Evolutionary conservation across 805 yeast genomes (phyloP), one percentile per base, ranked within the genome.

Genomic region (Nakazawaea sp.): DNA sequence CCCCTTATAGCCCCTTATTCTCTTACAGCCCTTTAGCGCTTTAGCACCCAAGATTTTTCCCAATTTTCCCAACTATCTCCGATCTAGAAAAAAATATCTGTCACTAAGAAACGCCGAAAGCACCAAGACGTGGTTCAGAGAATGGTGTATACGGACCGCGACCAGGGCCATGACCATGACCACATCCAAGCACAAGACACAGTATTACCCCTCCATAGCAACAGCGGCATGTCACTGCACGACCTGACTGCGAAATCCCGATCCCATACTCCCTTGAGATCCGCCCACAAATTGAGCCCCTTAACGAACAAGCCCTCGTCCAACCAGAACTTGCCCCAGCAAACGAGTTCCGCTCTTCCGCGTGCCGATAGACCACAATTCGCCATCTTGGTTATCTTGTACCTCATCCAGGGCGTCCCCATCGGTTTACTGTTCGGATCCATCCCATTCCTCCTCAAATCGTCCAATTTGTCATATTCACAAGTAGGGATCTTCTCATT

Each of bases 381-480:
- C 54, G 59, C 70, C 29, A 66, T 90, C 5, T 62, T 90, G 40
- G 79, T 87, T 5, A 51, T 84, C 5, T 62, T 92, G 24, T 92
- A 92, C 54, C 62, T 88, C 33, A 68, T 89, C 5, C 98, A 92
- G 56, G 98, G 98, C n/a, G 78, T 92, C 5, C 98, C 98, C 0
- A 94, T 89, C 11, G 98, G 98, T 0, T 61, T 92, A 24, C 95
- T 96, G 2, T 88, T 90, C 63, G 98, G 98, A 2, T 79, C 95
- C 1, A 72, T 92, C 9, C 98, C 98, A 2, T 92, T 89, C 51
- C 61, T 92, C 15, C 67, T 92, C 40, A 92, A 92, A 55, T 73
- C 90, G 4, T 62, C 61, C 24, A 78, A 82, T 40, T 69, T 90
- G 12, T 72, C 88, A 10, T 92, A 85, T 53, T 78, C 96, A 0